Conservation (phyloP, 2,329 filamentous ascomycete genomes). For the Ophiostoma angusticollis region DNA sequence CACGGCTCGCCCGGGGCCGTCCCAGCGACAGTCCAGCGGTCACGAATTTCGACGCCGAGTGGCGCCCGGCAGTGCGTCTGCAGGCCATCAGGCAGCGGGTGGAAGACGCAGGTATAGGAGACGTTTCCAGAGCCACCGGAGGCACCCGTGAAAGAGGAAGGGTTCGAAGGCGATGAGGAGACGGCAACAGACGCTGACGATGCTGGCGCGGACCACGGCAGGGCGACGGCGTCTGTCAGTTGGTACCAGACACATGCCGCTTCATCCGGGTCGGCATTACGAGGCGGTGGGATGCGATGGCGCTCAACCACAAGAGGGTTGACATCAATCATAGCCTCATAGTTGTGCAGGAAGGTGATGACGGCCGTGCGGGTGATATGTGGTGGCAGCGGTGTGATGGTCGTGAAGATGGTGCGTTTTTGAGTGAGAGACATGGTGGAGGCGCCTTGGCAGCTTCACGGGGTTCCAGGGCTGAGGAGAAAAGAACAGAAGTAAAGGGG, state of each 20-base stretch:
- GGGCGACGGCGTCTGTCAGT: slow-evolving; percentile 60
- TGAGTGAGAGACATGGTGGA: too few species aligned
- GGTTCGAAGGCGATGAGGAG: not conserved
- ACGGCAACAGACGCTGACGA: not conserved
- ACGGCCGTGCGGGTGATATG: slow-evolving; percentile 57
- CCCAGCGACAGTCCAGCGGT: slow-evolving; percentile 65
- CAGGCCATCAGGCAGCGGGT: slow-evolving; percentile 58
- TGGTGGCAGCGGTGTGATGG: slow-evolving; percentile 62
- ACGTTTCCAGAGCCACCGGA: slow-evolving; percentile 44
- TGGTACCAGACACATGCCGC: slow-evolving; percentile 63
- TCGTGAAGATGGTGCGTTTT: slow-evolving; percentile 62
- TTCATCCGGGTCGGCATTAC: slow-evolving; percentile 57
- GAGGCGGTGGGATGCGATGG: slow-evolving; percentile 53
- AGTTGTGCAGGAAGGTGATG: slow-evolving; percentile 62
- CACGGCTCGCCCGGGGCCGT: slow-evolving; percentile 56
- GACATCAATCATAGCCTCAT: slow-evolving; percentile 73
- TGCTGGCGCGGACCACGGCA: slow-evolving; percentile 31
- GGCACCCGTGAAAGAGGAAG: not conserved
- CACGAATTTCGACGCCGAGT: slow-evolving; percentile 64
- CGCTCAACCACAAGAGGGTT: slow-evolving; percentile 71
- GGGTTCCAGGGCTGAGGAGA: too few species aligned
- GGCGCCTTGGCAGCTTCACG: too few species aligned
- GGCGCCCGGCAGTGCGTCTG: slow-evolving; percentile 79
- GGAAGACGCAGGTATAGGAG: slow-evolving; percentile 68
- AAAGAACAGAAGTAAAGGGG: too few species aligned